A percentile compares a stretch with the other conserved stretches of the same genome.
Evolutionary conservation across 2,329 filamentous ascomycete species (phyloP).

Genomic region (Cytospora mali): DNA sequence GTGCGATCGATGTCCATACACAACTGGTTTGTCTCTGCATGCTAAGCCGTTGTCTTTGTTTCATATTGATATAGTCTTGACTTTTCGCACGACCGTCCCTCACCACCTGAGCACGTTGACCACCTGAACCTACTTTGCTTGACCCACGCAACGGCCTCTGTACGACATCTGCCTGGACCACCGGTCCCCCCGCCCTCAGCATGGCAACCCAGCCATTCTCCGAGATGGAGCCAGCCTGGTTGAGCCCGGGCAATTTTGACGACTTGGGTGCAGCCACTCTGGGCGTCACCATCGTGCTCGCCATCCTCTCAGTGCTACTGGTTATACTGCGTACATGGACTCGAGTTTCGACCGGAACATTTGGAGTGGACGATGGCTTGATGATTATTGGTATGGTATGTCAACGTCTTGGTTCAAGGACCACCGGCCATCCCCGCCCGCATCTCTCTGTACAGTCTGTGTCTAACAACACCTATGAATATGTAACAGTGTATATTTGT

Average conservation of each 20-base stretch:
- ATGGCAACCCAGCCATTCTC: background rate
- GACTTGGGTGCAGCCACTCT: constrained; percentile 3
- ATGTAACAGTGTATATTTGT: background rate
- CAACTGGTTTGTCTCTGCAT: background rate
- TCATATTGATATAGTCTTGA: background rate
- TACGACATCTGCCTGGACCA: background rate
- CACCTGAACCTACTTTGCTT: no score
- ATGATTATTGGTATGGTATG: constrained; percentile 4
- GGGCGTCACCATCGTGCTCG: background rate
- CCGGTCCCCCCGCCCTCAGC: background rate
- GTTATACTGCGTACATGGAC: constrained; percentile 6
- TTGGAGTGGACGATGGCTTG: constrained; percentile 8
- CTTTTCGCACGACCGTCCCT: background rate
- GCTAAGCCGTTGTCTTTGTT: background rate
- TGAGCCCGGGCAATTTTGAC: background rate
- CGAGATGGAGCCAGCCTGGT: constrained; percentile 2
- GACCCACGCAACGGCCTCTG: background rate
- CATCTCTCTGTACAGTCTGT: background rate
- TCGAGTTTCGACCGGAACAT: background rate
- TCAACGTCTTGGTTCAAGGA: background rate
- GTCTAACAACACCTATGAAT: background rate
- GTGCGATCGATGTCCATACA: background rate
- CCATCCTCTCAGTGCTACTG: background rate
- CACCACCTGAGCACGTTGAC: background rate
- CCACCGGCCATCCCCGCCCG: no score